Base-by-base conservation (phyloP, 108 stramenopile species). In the Cyclotella cryptica region DNA sequence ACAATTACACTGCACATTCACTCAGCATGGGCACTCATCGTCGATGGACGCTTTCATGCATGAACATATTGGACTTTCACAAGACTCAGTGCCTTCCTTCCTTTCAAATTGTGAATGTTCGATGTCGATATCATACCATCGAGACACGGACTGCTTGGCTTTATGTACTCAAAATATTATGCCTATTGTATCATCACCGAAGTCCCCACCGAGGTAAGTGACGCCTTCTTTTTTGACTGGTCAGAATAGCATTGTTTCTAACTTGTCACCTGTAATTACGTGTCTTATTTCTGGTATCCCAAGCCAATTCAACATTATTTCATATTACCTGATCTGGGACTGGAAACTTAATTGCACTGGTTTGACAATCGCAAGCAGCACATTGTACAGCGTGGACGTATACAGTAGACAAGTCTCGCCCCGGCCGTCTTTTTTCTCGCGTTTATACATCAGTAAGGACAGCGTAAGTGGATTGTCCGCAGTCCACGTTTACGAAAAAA, bases 321-420 rank as follows among this genome's bases (percentile, higher is more conserved):
- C 75, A n/a, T 68, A 53, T 24, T 75, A 69, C 64, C 51, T 71
- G 12, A 65, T 72, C 21, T 82, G 81, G 81, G 81, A 82, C 75
- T 82, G 81, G 81, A 82, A 82, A 58, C 54, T 70, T 21, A 75
- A 75, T 67, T 66, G 49, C 49, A 47, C 49, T 51, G 74, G 81
- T 28, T 46, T 82, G 42, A 76, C 64, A 4, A 46, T 76, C 40
- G 47, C 54, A 24, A n/a, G 61, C 60, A 52, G 28, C 29, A 28
- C 60, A 12, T 43, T 67, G 28, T 67, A 26, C 19, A 22, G 40
- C 44, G 29, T 35, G 11, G 22, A 42, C 12, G 12, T 26, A 26
- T 12, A 21, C 19, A 26, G 12, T 1, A 26, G 12, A 24, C 51
- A 14, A 14, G 19, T 26, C 19, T 12, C 29, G 55, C 51, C 12